Evolutionary conservation across 345 rosid genomes (phyloP).

Genomic region (Diplotaxis tenuifolia): DNA sequence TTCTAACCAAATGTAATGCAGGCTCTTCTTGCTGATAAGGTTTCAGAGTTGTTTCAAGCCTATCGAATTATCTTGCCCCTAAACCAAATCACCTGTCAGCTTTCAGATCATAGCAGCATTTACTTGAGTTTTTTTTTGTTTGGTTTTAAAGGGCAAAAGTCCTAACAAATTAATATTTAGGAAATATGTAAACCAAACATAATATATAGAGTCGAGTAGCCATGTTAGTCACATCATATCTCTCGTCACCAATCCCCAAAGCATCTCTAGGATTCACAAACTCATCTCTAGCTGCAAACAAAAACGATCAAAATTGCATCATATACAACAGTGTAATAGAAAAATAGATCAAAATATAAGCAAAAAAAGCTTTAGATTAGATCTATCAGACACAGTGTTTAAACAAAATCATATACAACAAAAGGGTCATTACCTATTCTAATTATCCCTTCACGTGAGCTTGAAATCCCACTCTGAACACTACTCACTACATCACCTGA

Average conservation of each 20-base stretch:
- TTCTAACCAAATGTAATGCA: no score
- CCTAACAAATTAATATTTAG: background rate
- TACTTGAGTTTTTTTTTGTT: no score
- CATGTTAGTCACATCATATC: constrained; percentile 50
- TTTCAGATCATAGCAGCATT: no score
- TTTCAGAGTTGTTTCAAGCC: no score
- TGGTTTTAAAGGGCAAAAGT: no score
- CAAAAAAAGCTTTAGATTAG: background rate
- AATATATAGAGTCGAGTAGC: constrained; percentile 62
- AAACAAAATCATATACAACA: background rate
- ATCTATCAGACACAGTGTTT: background rate
- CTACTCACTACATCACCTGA: constrained; percentile 55
- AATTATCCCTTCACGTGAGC: constrained; percentile 52
- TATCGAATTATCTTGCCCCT: no score
- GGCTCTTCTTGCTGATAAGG: no score
- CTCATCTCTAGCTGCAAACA: constrained; percentile 57
- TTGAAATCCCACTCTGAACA: constrained; percentile 45
- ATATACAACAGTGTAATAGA: background rate
- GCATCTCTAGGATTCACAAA: constrained; percentile 53
- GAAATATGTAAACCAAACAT: constrained; percentile 34
- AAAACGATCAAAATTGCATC: background rate
- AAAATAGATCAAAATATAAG: background rate
- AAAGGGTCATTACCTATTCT: constrained; percentile 42
- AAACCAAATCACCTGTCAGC: no score
- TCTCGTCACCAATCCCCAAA: constrained; percentile 62